A percentile compares a stretch with the other conserved stretches of the same genome.
phyloP scores from a whole-genome alignment of 2,329 filamentous ascomycete species.

The Plectosphaerella cucumerina region DNA sequence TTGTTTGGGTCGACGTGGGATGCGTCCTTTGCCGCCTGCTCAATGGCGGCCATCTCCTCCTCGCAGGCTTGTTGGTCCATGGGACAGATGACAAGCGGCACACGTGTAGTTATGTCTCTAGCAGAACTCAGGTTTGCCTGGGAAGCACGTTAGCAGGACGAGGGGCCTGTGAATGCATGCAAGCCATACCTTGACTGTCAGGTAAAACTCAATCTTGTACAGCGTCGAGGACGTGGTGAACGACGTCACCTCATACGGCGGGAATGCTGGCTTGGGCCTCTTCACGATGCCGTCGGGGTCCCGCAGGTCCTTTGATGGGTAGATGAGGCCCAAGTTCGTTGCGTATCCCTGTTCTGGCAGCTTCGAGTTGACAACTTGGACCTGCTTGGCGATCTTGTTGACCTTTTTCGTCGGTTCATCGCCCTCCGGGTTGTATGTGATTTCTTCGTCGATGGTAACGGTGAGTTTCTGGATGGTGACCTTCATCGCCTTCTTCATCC shows the following conservation, averaged over 20 bases:
- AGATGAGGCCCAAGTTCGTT: conserved; percentile 86
- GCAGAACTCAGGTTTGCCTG: conserved; percentile 86
- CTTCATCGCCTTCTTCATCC: conserved; percentile 82
- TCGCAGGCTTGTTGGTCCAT: conserved; percentile 94
- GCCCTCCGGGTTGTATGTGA: conserved; percentile 97
- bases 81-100: conserved; percentile 94
- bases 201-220: conserved; percentile 97
- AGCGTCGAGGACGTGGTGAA: conserved; percentile 92
- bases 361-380: conserved; percentile 75
- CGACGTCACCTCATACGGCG: conserved; percentile 79
- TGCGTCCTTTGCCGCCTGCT: conserved; percentile 91
- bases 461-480: conserved; percentile 95
- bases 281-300: conserved; percentile 86
- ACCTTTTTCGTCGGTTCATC: conserved; percentile 90
- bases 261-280: conserved; percentile 80
- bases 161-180: conserved; percentile 6
- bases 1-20: conserved; percentile 84
- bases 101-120: conserved; percentile 80
- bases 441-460: conserved; percentile 91
- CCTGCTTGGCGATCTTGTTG: conserved; percentile 81
- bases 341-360: conserved; percentile 89
- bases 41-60: conserved; percentile 97
- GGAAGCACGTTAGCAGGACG: conserved; percentile 12
- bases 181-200: conserved; percentile 77
- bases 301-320: conserved; percentile 82